A percentile compares a stretch with the other conserved stretches of the same genome.
phyloP scores from a whole-genome alignment of 306 rosid genomes.

The Styphnolobium japonicum region DNA sequence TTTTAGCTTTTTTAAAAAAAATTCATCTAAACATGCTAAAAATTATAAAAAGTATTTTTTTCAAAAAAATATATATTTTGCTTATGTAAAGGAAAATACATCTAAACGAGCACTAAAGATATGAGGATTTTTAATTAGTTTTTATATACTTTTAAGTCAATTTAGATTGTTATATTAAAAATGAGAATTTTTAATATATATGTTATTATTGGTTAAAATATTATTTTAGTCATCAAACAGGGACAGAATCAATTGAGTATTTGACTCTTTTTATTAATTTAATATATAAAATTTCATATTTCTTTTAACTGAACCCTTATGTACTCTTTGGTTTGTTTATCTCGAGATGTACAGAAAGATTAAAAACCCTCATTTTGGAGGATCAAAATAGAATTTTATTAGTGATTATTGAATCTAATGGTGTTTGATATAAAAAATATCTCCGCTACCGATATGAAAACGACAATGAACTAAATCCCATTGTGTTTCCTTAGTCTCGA shows the following conservation, averaged over 20 bases:
- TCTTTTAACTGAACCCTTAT: background rate
- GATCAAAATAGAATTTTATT: too few species aligned
- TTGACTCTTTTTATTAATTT: background rate
- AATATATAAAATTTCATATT: background rate
- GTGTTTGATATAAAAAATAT: too few species aligned
- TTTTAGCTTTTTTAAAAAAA: too few species aligned
- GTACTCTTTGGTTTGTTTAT: conserved; percentile 4
- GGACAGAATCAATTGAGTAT: background rate
- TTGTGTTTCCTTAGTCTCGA: background rate
- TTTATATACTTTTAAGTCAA: background rate
- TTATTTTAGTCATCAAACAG: background rate
- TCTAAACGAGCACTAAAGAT: too few species aligned
- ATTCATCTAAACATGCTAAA: too few species aligned
- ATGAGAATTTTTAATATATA: background rate
- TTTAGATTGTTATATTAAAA: background rate
- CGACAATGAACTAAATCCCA: conserved; percentile 18
- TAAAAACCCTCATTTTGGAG: background rate
- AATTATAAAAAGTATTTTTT: too few species aligned
- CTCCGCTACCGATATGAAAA: background rate
- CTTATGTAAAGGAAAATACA: too few species aligned
- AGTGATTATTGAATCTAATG: too few species aligned
- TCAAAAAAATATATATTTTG: too few species aligned
- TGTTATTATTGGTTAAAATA: background rate
- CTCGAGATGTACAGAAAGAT: conserved; percentile 4
- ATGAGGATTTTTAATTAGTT: too few species aligned